Evolutionary conservation across 805 yeast genomes (phyloP).

Genomic region (Ogataea trehalophila): DNA sequence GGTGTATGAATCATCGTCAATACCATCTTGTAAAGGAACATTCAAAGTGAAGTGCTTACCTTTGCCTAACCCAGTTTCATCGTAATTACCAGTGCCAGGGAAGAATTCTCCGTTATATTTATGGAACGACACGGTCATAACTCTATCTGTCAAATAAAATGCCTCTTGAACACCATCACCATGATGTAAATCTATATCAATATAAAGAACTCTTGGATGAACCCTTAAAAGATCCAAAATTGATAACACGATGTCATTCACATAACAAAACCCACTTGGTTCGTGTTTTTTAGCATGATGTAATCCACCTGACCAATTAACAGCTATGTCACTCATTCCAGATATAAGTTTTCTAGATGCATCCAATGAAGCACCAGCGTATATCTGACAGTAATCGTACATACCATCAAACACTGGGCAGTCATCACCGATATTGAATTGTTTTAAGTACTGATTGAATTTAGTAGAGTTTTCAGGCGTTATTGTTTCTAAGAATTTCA

Average conservation of each 20-base stretch:
- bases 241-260: slow-evolving; percentile 89
- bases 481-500: slow-evolving; percentile 67
- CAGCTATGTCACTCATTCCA: slow-evolving; percentile 89
- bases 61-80: slow-evolving; percentile 82
- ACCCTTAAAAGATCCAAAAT: slow-evolving; percentile 79
- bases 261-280: slow-evolving; percentile 93
- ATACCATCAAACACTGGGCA: slow-evolving; percentile 95
- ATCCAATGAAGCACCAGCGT: slow-evolving; percentile 92
- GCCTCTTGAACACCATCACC: slow-evolving; percentile 99
- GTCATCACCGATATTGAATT: slow-evolving; percentile 90
- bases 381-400: slow-evolving; percentile 81
- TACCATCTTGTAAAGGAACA: slow-evolving; percentile 92
- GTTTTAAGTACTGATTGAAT: slow-evolving; percentile 50
- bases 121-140: slow-evolving; percentile 95
- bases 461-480: slow-evolving; percentile 70
- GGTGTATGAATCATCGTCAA: slow-evolving; percentile 84
- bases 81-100: slow-evolving; percentile 94
- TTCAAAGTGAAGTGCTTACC: slow-evolving; percentile 87
- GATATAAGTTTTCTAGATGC: slow-evolving; percentile 82
- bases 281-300: slow-evolving; percentile 95
- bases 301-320: slow-evolving; percentile 94
- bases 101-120: slow-evolving; percentile 91
- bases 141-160: slow-evolving; percentile 89
- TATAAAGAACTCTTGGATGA: slow-evolving; percentile 88
- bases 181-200: slow-evolving; percentile 93